Base-by-base conservation (phyloP, 2,329 filamentous ascomycete species). In the Acrocalymma vagum region DNA sequence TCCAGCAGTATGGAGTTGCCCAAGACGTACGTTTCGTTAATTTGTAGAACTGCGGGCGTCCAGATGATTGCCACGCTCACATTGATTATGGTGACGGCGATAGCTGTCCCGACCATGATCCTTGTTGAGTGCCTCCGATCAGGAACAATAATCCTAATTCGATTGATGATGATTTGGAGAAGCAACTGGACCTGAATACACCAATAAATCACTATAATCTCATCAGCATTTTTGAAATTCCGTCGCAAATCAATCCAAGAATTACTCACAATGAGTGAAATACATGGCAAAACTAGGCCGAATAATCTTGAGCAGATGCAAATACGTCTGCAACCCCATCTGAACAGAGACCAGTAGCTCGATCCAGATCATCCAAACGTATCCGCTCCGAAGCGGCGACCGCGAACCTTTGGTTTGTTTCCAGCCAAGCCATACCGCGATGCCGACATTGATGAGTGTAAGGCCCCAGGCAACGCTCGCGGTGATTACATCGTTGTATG, bases 311-410 rank as follows among this genome's bases (percentile, higher is more conserved):
- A 51, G 13, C 9, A 67, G 36, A 36, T 59, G 57, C 27, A 65
- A 25, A 45, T 46, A 67, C 41, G 54, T 57, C 25, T 75, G 60
- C 21, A 72, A 38, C 6, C 60, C 65, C 48, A 76, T 75, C 15
- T 60, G 48, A 9, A 72, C 49, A 20, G 69, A 74, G 4, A 69
- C 72, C 3, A 63, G 2, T 3, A 76, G 62, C 51, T 77, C 74
- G 10, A 63, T 32, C 74, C 73, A 76, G 33, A 76, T 65, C 67
- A 76, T 67, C 57, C 66, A 70, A 0, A 76, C 61, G 41, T 75
- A 75, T 1, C 60, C 51, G 35, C 71, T 73, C 9, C 54, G 34
- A 11, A 55, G 26, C 10, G 58, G 35, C 45, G 48, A 52, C 9
- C 51, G 42, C 2, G 53, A 51, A 7, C 36, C 32, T 17, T 26